Evolutionary conservation across 2,329 filamentous ascomycete species (phyloP), one percentile per base, ranked within the genome.

Genomic region (Scorias spongiosa): DNA sequence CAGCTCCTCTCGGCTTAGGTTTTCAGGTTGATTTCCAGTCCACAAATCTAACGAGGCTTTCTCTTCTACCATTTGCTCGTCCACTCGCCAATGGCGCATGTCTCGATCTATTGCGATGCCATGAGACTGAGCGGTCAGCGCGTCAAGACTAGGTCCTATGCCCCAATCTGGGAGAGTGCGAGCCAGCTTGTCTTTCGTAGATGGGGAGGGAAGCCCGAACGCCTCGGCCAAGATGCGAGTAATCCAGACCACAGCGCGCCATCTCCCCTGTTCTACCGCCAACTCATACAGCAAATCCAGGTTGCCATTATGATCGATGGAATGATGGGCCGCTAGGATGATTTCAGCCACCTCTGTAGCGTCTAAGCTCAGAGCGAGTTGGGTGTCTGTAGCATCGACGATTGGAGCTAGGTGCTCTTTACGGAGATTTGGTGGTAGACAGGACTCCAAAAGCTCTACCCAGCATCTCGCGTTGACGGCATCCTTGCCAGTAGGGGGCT

Each of bases 181-280:
- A 36, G 32, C 15, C 11, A 15, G 11, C 32, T 15, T 36, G 32
- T 36, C 32, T 36, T 36, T 36, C 12, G 32, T 9, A 15, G 32
- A 36, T 5, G 32, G 4, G 5, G 15, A 14, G 39, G 47, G 51
- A 5, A 12, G 11, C 18, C 12, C 38, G 18, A 51, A 44, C 44
- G 57, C 51, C 39, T 68, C 64, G 1, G 63, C 53, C 17, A 69
- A 51, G 42, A 62, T 60, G 49, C 66, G 67, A 11, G 64, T 59
- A 20, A 70, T 57, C 68, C 68, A 71, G 11, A 68, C 55, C 2
- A 66, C 62, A 18, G 62, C 57, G 44, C 57, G 57, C 67, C 67
- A 70, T 37, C 66, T 58, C 14, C 59, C 56, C 47, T 65, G 55
- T 2, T 56, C 51, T 20, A 66, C 41, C 2, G 61, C 66, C 2